phyloP scores from a whole-genome alignment of 2,329 filamentous ascomycete species.

The Aspergillus pseudoglaucus region DNA sequence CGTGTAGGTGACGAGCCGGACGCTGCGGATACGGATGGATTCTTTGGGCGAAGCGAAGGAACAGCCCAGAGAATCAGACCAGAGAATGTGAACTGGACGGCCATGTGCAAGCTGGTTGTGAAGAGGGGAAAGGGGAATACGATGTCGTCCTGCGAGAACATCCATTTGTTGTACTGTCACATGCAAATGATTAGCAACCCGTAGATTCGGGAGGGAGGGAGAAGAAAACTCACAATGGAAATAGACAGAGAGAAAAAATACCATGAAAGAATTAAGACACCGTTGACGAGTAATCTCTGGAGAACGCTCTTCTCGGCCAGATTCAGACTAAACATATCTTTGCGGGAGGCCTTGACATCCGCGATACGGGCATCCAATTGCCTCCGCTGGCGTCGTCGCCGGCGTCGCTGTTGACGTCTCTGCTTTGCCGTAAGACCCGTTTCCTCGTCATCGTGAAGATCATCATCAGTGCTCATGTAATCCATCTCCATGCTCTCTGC shows the following conservation, averaged over 20 bases:
- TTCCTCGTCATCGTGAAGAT: constrained; percentile 79
- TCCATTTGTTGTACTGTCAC: constrained; percentile 95
- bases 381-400: constrained; percentile 61
- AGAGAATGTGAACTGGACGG: constrained; percentile 81
- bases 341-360: constrained; percentile 54
- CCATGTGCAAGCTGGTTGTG: constrained; percentile 91
- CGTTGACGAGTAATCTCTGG: constrained; percentile 65
- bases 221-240: constrained; percentile 62
- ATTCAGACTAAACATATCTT: constrained; percentile 54
- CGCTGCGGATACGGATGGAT: constrained; percentile 19
- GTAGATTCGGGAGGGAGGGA: background rate
- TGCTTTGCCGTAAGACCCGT: constrained; percentile 73
- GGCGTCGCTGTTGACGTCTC: constrained; percentile 55
- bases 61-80: constrained; percentile 72
- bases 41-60: constrained; percentile 69
- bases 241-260: constrained; percentile 89
- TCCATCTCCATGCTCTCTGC: constrained; percentile 50
- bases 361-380: constrained; percentile 64
- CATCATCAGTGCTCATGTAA: constrained; percentile 61
- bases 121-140: constrained; percentile 94
- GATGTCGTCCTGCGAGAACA: constrained; percentile 80
- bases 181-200: background rate
- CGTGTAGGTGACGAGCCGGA: constrained; percentile 32
- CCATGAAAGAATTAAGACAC: constrained; percentile 78
- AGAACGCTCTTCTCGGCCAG: constrained; percentile 69